Evolutionary conservation across 495 filamentous ascomycete genomes (phyloP).

Genomic region (Penicillium silybi): DNA sequence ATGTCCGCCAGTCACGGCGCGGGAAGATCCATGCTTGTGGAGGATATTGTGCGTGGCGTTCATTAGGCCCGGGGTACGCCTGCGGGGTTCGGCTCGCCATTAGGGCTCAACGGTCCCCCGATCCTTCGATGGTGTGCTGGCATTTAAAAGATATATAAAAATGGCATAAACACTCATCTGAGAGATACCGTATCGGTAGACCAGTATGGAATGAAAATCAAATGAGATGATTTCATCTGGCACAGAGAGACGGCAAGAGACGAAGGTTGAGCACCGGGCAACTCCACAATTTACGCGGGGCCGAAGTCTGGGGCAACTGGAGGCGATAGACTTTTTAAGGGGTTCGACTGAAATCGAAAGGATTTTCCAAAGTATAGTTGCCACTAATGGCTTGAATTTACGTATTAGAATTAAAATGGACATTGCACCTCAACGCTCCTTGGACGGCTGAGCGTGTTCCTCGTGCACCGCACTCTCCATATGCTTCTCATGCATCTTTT

Average conservation of each 20-base stretch:
- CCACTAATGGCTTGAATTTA: not conserved
- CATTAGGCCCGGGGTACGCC: not conserved
- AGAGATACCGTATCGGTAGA: too few relatives aligned
- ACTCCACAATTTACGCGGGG: conserved; percentile 13
- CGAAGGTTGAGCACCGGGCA: not conserved
- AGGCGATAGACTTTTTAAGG: not conserved
- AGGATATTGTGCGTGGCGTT: conserved; percentile 1
- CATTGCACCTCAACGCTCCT: not conserved
- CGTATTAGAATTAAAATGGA: not conserved
- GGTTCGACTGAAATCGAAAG: not conserved
- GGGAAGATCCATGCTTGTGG: not conserved
- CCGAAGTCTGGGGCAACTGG: conserved; percentile 6
- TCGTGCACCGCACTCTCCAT: conserved; percentile 1
- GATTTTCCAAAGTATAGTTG: not conserved
- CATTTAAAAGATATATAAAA: not conserved
- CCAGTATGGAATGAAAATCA: too few relatives aligned
- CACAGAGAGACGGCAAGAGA: too few relatives aligned
- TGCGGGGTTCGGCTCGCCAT: not conserved
- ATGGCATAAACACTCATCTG: not conserved
- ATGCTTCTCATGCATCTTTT: conserved; percentile 8
- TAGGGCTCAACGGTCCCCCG: too few relatives aligned
- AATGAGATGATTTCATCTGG: too few relatives aligned
- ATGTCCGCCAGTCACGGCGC: conserved; percentile 2
- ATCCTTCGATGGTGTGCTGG: too few relatives aligned
- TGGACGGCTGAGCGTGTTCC: not conserved